Conservation (phyloP, 2,329 filamentous ascomycete genomes). For the Ceratocystis lukuohia region DNA sequence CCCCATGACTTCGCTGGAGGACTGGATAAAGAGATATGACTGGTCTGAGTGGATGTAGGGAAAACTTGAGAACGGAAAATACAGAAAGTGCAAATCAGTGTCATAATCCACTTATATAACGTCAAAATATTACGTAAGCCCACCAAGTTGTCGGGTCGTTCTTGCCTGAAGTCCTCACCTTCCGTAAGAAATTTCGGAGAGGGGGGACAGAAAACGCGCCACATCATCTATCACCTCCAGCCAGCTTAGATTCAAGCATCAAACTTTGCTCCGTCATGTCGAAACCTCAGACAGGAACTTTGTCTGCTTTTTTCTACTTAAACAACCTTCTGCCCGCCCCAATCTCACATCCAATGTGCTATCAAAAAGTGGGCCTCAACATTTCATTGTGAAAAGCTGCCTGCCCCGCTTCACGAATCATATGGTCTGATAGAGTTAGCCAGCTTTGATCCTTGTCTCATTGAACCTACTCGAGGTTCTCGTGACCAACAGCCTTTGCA, state of each 20-base stretch:
- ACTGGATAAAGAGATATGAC: conserved; percentile 28
- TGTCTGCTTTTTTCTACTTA: neutral
- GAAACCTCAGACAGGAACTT: neutral
- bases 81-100: neutral
- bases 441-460: neutral
- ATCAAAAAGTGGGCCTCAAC: no score
- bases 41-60: conserved; percentile 24
- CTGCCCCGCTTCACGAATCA: neutral
- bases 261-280: no score
- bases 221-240: no score
- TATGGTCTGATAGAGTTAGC: no score
- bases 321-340: neutral
- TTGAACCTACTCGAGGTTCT: neutral
- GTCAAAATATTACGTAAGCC: neutral
- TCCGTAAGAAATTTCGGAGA: neutral
- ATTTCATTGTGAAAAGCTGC: no score
- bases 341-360: neutral
- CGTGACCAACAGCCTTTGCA: neutral
- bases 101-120: neutral
- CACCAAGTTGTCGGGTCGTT: neutral
- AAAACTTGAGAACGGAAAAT: neutral
- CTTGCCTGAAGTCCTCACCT: neutral
- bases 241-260: no score
- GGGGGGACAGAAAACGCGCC: neutral
- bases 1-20: conserved; percentile 30